Evolutionary conservation across 495 filamentous ascomycete genomes (phyloP), one percentile per base, ranked within the genome.

Genomic region (Friedmanniomyces endolithicus): DNA sequence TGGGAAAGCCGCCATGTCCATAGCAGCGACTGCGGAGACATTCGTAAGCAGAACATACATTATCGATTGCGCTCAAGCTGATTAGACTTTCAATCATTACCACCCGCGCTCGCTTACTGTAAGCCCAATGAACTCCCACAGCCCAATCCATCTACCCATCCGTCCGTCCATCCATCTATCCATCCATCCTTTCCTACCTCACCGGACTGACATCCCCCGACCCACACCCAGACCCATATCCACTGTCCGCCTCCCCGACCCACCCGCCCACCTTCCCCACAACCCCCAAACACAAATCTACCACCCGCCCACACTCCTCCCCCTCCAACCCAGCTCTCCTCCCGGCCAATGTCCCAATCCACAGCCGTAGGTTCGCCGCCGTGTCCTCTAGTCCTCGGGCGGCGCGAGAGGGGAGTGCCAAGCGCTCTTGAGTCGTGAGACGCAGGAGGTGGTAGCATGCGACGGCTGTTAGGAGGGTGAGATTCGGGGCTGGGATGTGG

Each of bases 391-490:
- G 7, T 47, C 51, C 40, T 53, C 47, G 22, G 41, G n/a, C 1
- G 35, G 47, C 51, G 0, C n/a, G n/a, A 19, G 31, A 11, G 1
- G 50, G 20, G n/a, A 48, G 47, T 0, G 59, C 31, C 3, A 11
- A 16, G 8, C 58, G 48, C 11, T 52, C 39, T 1, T 54, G 35
- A 23, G 11, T 53, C 29, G 33, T 27, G 8, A 33, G n/a, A n/a
- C 47, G 78, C 63, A 92, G 79, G 11, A 94, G 65, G 53, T 82
- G 80, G 67, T 84, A 90, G 17, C 81, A 79, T 0, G 87, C 80
- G 0, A 83, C 80, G 47, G 86, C 92, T 17, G 84, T 85, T n/a
- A 95, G 73, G 8, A 92, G 73, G 11, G 83, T 86, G 24, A 83
- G 73, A 27, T 22, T 25, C 1, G 11, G 2, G n/a, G 69, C 68